Evolutionary conservation across 2,329 filamentous ascomycete genomes (phyloP).

Genomic region (Hirsutella thompsonii): DNA sequence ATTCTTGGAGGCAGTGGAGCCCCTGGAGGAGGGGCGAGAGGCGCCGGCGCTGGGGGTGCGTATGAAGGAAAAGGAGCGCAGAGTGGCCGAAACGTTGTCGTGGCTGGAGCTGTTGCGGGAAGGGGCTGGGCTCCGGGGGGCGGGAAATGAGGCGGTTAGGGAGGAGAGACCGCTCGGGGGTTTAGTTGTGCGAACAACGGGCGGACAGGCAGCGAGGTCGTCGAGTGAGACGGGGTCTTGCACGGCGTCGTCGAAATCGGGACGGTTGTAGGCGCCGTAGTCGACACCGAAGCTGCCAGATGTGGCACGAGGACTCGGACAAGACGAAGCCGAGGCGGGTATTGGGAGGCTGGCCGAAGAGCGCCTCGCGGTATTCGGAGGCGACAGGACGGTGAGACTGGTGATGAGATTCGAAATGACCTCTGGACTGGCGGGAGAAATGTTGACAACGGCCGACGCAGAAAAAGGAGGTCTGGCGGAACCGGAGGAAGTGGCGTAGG

Average conservation of each 20-base stretch:
- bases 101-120: slow-evolving; percentile 36
- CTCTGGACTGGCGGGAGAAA: background rate
- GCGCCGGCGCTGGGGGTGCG: slow-evolving; percentile 25
- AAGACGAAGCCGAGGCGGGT: background rate
- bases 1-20: slow-evolving; percentile 40
- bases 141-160: slow-evolving; percentile 37
- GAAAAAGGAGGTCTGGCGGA: background rate
- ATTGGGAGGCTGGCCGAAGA: background rate
- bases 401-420: slow-evolving; percentile 1
- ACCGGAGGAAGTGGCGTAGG: background rate
- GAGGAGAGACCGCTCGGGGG: slow-evolving; percentile 64
- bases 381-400: background rate
- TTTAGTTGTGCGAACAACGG: slow-evolving; percentile 71
- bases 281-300: slow-evolving; percentile 10
- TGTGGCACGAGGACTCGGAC: slow-evolving; percentile 12
- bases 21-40: slow-evolving; percentile 46
- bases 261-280: slow-evolving; percentile 7
- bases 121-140: slow-evolving; percentile 13
- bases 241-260: slow-evolving; percentile 7
- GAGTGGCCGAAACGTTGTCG: slow-evolving; percentile 32
- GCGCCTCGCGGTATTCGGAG: background rate
- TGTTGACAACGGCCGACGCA: background rate
- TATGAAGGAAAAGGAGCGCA: slow-evolving; percentile 50
- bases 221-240: slow-evolving; percentile 33
- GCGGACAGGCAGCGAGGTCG: slow-evolving; percentile 49